Conservation (phyloP, 176 grass and related monocot species). For the bread wheat (Triticum aestivum) region IWGSC_CS_RefSeq_v2.1 NC_057810.1:126336651-126337150, state of each 20-base stretch:
- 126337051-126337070: too few relatives aligned
- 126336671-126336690: background rate
- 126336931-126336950: too few relatives aligned
- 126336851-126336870: background rate
- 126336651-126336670: background rate
- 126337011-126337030: too few relatives aligned
- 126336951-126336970: too few relatives aligned
- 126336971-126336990: too few relatives aligned
- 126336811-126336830: background rate
- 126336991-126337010: too few relatives aligned
- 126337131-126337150: too few relatives aligned
- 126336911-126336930: background rate
- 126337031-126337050: too few relatives aligned
- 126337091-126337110: too few relatives aligned
- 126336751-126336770: background rate
- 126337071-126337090: too few relatives aligned
- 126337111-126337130: too few relatives aligned
- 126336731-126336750: background rate
- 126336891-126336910: background rate
- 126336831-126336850: background rate
- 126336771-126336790: background rate
- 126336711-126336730: background rate
- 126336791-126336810: background rate
- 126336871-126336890: background rate
- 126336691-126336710: background rate